Base-by-base conservation (phyloP, 768 basidiomycete genomes). In the Candolleomyces eurysporus region DNA sequence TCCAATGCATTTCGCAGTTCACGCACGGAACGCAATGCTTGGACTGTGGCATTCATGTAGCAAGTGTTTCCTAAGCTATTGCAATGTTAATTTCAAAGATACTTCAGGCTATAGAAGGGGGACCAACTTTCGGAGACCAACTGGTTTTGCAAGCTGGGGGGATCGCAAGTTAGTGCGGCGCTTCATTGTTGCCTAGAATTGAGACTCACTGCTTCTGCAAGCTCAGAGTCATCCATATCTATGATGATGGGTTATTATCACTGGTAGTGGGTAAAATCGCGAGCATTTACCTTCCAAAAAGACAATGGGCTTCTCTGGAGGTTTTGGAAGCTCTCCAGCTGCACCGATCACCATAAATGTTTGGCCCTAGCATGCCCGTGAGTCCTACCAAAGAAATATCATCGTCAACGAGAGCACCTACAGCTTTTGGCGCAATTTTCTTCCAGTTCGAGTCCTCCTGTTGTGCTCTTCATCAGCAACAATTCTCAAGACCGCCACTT, bases 41-140 rank as follows among this genome's bases (percentile, higher is more conserved):
- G 97, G 1, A 98, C 79, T 2, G 92, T 94, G 0, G 97, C 87
- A 71, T 96, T 98, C 90, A 98, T 94, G 76, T 99, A 99, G 69
- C 96, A 98, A 0, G 96, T 98, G 71, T 98, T 98, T 40, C 96
- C 95, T 42, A 96, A 77, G 68, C 84, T 86, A 64, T 60, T 54
- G 45, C 10, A 50, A 30, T 43, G 39, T 36, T 30, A 43, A 51
- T 26, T 32, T 10, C 40, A 46, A 16, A 14, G 7, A 13, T 21
- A 16, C 50, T 62, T n/a, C 32, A 60, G 16, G 50, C 45, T 56
- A 53, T 31, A 32, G 16, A 60, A 16, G 32, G 7, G 11, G 9
- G 1, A 60, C 83, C 46, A 67, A 88, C 86, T 96, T 96, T 69
- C 77, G 80, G 55, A 96, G 76, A 16, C 94, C 94, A 57, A 92